Evolutionary conservation across 192 early-diverging fungal species (phyloP), one percentile per base, ranked within the genome.

Genomic region (Gorgonomyces haynaldii): DNA sequence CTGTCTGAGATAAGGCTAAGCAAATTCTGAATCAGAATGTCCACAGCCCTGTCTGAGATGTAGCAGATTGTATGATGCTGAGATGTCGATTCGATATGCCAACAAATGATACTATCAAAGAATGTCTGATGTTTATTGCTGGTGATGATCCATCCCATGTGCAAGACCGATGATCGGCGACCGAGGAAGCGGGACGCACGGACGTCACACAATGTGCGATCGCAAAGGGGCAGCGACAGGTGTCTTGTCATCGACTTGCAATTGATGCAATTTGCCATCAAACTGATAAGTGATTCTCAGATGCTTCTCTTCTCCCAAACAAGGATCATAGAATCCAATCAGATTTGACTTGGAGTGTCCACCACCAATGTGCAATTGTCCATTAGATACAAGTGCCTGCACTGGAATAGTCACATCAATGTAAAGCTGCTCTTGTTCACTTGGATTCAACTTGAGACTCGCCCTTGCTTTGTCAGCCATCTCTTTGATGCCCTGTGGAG

Each of bases 261-360:
- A 76, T 65, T 84, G 74, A 57, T 98, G 94, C 35, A 86, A 40
- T 43, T 70, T 70, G 45, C 81, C 78, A 45, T 78, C 69, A 67
- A 93, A 98, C 49, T 65, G 63, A 53, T 98, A 98, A 37, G 71
- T 81, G 43, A 98, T 81, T 45, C 70, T 77, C 42, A 98, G 67
- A 43, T 76, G 69, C 61, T 98, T 98, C 15, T 59, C 54, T 44
- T 82, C 82, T 27, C 90, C 91, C 45, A 94, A 77, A 54, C 89
- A 89, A 20, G 94, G 91, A 61, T 98, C 91, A 52, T 88, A 95
- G 61, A 98, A 98, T 2, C 94, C 94, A 25, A 89, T 68, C 50
- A 98, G 69, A 50, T 84, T 82, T 19, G 78, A 68, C 79, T 95
- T 95, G 54, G 89, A 85, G 53, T 79, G 77, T 25, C 86, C 82